Base-by-base conservation (phyloP, 768 basidiomycete genomes). In the Holtermanniella nyarrowii region DNA sequence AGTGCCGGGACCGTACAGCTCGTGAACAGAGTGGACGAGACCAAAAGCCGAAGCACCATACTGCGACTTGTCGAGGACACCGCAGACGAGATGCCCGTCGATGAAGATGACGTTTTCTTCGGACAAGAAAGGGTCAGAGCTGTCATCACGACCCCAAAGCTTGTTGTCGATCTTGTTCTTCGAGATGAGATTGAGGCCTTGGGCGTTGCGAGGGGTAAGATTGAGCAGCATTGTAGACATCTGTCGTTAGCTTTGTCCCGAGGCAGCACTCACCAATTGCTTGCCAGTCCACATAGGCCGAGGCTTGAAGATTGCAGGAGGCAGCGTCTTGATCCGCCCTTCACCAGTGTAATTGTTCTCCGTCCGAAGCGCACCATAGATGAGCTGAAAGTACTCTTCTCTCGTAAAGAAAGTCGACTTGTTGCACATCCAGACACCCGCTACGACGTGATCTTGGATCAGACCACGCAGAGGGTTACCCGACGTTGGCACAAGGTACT, bases 351-450 rank as follows among this genome's bases (percentile, higher is more conserved):
- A 82, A 53, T 73, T 66, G 31, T 85, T 84, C 72, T 99, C 95
- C 5, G 91, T 88, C 54, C 86, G 77, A 26, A 99, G 76, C 7
- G 93, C 86, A 26, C 93, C 95, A 62, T 96, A 97, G 11, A 99
- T 78, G 45, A 99, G 76, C 71, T 99, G 95, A 72, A 85, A 86
- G 68, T 97, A 99, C 64, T 97, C 86, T 63, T 95, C 89, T 46
- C 95, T 81, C 3, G 85, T 83, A 74, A 97, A 93, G 76, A 96
- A 96, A 0, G 88, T 78, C 58, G 91, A 85, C 67, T 89, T 90
- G 65, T 82, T 83, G 49, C 95, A 96, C 88, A 99, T 90, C 88
- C 91, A 96, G n/a, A 96, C 85, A 52, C 89, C 93, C 13, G 95
- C 89, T 42, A 97, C 93, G 51, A 99, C 88, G 61, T 97, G 95